Conservation (phyloP, 441 rosid genomes). For the Daphne laureola region DNA sequence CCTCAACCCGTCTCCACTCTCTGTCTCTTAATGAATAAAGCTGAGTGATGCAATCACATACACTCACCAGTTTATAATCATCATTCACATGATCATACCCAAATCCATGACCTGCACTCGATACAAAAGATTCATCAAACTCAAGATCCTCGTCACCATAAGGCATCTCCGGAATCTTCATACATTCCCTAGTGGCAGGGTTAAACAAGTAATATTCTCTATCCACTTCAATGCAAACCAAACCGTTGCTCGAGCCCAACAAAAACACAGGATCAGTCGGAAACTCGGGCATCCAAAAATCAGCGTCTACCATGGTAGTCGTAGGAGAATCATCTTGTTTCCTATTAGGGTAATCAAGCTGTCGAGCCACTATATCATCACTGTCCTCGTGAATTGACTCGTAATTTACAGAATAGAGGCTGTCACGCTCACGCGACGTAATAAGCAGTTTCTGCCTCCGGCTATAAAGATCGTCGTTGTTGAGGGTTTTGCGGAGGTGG, state of each 20-base stretch:
- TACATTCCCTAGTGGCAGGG: slow-evolving; percentile 36
- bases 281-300: slow-evolving; percentile 8
- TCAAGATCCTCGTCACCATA: no score
- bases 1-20: slow-evolving; percentile 25
- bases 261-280: slow-evolving; percentile 30
- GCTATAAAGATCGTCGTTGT: slow-evolving; percentile 10
- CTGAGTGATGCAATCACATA: slow-evolving; percentile 18
- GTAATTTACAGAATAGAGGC: slow-evolving; percentile 24
- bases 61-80: slow-evolving; percentile 31
- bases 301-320: slow-evolving; percentile 21
- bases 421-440: slow-evolving; percentile 19
- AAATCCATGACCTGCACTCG: slow-evolving; percentile 25
- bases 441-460: slow-evolving; percentile 26
- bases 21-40: slow-evolving; percentile 31
- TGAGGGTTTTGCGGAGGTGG: slow-evolving; percentile 20
- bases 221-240: slow-evolving; percentile 34
- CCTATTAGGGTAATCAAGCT: slow-evolving; percentile 36
- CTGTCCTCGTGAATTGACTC: slow-evolving; percentile 19
- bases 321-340: slow-evolving; percentile 15
- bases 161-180: slow-evolving; percentile 20
- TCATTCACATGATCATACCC: slow-evolving; percentile 27
- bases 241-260: slow-evolving; percentile 43
- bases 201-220: slow-evolving; percentile 37
- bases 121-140: no score
- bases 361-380: slow-evolving; percentile 21